phyloP scores from a whole-genome alignment of 176 grass and related monocot species.

The Stipa capillata region DNA sequence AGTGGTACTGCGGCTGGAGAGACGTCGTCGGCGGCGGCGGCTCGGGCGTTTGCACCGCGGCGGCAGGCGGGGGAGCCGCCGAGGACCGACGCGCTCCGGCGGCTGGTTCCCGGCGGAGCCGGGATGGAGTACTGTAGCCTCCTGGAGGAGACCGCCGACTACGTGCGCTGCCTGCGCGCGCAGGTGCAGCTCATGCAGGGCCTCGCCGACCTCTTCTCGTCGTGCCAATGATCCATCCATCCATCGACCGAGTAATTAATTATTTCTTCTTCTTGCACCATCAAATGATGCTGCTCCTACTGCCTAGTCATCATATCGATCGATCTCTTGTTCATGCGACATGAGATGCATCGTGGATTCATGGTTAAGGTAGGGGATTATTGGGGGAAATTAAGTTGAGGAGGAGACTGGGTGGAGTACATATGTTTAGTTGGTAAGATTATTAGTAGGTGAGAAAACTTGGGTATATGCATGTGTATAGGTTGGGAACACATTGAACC shows the following conservation, averaged over 20 bases:
- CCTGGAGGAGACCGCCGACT: constrained; percentile 89
- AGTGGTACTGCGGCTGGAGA: too few species aligned
- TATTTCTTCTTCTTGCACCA: constrained; percentile 34
- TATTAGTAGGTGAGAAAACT: constrained; percentile 29
- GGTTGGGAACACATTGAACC: constrained; percentile 18
- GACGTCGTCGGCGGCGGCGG: too few species aligned
- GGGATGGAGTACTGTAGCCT: constrained; percentile 75
- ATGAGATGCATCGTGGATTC: neutral
- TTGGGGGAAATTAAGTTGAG: neutral
- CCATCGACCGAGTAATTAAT: constrained; percentile 37
- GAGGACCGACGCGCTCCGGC: constrained; percentile 48
- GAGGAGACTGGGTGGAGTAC: constrained; percentile 2
- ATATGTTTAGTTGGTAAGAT: constrained; percentile 26
- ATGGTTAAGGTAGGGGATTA: constrained; percentile 20
- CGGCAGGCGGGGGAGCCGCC: constrained; percentile 32
- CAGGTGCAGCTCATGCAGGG: constrained; percentile 91
- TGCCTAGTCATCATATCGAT: too few species aligned
- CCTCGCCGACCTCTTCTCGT: constrained; percentile 65
- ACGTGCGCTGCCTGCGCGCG: constrained; percentile 49
- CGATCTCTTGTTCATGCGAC: constrained; percentile 17
- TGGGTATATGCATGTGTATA: constrained; percentile 30
- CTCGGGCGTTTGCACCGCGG: too few species aligned
- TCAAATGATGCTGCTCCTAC: too few species aligned
- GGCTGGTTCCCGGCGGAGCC: constrained; percentile 56
- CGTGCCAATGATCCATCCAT: constrained; percentile 33